Percentiles rank a stretch among this genome's conserved stretches.
Evolutionary conservation across 495 filamentous ascomycete species (phyloP).

Genomic region (Talaromyces proteolyticus): DNA sequence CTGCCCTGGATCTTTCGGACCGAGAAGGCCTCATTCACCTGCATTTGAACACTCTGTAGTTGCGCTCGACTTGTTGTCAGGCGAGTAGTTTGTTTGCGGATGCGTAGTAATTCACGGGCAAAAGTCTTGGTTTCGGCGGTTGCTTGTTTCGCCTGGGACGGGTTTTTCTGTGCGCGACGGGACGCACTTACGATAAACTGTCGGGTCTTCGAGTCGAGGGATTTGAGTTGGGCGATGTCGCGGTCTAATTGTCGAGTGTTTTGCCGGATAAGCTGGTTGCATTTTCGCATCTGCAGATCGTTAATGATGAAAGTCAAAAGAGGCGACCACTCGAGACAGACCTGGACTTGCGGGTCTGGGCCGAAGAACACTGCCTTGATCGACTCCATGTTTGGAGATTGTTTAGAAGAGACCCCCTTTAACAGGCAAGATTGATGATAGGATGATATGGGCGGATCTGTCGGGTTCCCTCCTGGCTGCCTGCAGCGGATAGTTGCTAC

Average conservation of each 20-base stretch:
- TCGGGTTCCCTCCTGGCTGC: too few relatives aligned
- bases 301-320: not conserved
- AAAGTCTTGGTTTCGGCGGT: conserved; percentile 75
- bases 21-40: conserved; percentile 94
- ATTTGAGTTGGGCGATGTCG: conserved; percentile 71
- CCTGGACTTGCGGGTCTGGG: conserved; percentile 88
- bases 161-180: conserved; percentile 71
- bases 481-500: too few relatives aligned
- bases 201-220: conserved; percentile 78
- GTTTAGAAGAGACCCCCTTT: not conserved
- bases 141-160: conserved; percentile 68
- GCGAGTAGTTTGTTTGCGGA: conserved; percentile 66
- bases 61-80: conserved; percentile 85
- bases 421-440: too few relatives aligned
- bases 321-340: conserved; percentile 25
- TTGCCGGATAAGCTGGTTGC: conserved; percentile 80
- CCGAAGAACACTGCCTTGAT: conserved; percentile 84
- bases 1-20: conserved; percentile 95
- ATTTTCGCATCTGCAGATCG: conserved; percentile 76
- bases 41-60: conserved; percentile 91
- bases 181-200: conserved; percentile 74
- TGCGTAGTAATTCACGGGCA: conserved; percentile 79
- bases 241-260: conserved; percentile 96
- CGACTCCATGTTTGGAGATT: conserved; percentile 63
- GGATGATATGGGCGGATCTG: too few relatives aligned